Percentiles rank a stretch among this genome's conserved stretches.
phyloP scores from a whole-genome alignment of 257 asterid species.

The Jacaranda mimosifolia region DNA sequence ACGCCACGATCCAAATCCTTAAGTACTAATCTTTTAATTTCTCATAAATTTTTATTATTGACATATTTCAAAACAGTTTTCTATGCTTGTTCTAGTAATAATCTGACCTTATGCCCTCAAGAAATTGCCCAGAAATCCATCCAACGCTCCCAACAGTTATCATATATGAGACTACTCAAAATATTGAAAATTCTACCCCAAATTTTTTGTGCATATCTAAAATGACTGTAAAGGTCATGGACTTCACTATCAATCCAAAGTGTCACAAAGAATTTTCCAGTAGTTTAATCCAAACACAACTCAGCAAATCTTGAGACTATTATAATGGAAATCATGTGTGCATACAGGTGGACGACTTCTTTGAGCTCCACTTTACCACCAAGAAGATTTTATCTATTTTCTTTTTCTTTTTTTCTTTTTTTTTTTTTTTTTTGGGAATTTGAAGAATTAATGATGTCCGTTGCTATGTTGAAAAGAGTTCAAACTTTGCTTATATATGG shows the following conservation, averaged over 20 bases:
- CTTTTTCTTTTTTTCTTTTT: too few species aligned
- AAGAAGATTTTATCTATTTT: too few species aligned
- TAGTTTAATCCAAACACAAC: neutral
- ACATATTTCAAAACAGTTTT: too few species aligned
- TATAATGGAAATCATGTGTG: neutral
- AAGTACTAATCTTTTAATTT: too few species aligned
- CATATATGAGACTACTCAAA: neutral
- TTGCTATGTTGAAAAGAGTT: too few species aligned
- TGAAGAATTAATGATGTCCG: too few species aligned
- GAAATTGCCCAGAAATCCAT: neutral
- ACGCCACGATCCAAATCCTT: too few species aligned
- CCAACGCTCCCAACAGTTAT: neutral
- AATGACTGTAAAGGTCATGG: neutral
- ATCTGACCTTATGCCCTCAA: neutral
- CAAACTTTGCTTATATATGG: too few species aligned
- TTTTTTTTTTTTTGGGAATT: too few species aligned
- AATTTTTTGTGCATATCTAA: neutral
- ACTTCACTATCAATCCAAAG: slow-evolving; percentile 14
- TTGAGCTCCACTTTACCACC: too few species aligned
- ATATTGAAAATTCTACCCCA: neutral
- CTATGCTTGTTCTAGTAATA: too few species aligned
- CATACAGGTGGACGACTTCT: neutral
- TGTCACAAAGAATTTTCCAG: slow-evolving; percentile 4
- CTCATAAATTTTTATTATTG: too few species aligned
- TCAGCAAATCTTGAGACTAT: neutral